Conservation (phyloP, 768 basidiomycete genomes). For the Pluteus cervinus region DNA sequence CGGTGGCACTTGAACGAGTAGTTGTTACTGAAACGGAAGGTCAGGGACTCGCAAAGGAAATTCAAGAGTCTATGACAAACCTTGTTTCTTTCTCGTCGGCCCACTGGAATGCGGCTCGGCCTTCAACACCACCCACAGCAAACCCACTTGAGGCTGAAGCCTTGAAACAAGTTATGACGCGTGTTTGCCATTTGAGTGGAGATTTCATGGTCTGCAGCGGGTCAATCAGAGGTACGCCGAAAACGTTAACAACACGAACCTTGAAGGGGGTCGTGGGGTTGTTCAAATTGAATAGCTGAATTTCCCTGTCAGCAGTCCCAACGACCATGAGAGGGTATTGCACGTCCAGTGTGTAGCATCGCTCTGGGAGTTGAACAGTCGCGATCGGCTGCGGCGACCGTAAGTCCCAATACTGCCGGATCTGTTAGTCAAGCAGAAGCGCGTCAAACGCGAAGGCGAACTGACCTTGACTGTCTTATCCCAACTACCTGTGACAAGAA, state of each 20-base stretch:
- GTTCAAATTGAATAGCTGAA: conserved; percentile 81
- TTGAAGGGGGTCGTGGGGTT: conserved; percentile 78
- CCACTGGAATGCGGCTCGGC: conserved; percentile 93
- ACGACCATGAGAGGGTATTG: conserved; percentile 82
- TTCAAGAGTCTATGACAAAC: conserved; percentile 30
- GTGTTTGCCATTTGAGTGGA: conserved; percentile 90
- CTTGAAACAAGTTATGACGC: conserved; percentile 79
- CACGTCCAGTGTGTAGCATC: conserved; percentile 84
- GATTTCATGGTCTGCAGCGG: conserved; percentile 79
- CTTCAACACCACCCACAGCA: conserved; percentile 81
- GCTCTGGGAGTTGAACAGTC: conserved; percentile 74
- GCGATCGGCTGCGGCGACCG: conserved; percentile 70
- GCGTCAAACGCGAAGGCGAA: conserved; percentile 6
- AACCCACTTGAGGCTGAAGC: conserved; percentile 61
- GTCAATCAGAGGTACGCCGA: conserved; percentile 1
- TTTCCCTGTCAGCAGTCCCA: conserved; percentile 87
- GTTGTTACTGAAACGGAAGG: conserved; percentile 55
- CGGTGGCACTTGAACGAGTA: conserved; percentile 87
- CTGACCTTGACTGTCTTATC: conserved; percentile 91
- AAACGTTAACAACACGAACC: conserved; percentile 30
- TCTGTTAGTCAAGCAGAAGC: conserved; percentile 4
- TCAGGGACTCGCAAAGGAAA: neutral
- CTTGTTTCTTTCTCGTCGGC: conserved; percentile 75
- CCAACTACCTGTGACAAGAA: conserved; percentile 93
- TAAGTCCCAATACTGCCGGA: conserved; percentile 84